Evolutionary conservation across 495 filamentous ascomycete species (phyloP), one percentile per base, ranked within the genome.

Genomic region (Jackrogersella minutella): DNA sequence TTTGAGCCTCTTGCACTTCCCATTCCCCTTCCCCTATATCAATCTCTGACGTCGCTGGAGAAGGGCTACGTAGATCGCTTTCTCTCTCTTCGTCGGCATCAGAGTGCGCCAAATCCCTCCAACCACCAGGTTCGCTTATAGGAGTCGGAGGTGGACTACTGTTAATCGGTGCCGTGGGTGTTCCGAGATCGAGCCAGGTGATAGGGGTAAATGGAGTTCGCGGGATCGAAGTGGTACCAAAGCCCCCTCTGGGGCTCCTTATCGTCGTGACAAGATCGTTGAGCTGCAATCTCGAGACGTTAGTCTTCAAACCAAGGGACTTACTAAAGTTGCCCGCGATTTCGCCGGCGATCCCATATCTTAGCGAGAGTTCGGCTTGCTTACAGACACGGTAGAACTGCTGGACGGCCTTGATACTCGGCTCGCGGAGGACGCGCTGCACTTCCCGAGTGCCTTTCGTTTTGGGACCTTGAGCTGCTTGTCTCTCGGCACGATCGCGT

Each of bases 401-500:
- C 34, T 62, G 55, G 14, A 73, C 54, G 0, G 64, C 44, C 16
- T 50, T 43, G 3, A 50, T 37, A 34, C 59, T 66, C 39, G 72
- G 72, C 13, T 69, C 43, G 1, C 44, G 51, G 5, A 70, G 61
- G 9, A 71, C 51, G 6, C 4, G 26, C 24, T 69, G 62, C 0
- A 69, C 67, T 39, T 70, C 70, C n/a, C 28, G 14, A 4, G 44
- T 71, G 11, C 57, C 66, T 33, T 59, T 62, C 13, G 67, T 66
- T 34, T 34, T 56, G 0, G 66, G 70, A 10, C 63, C 50, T 6
- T 16, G 21, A 9, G 11, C 36, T 16, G 52, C 36, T 40, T 56
- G 53, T 9, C 13, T 61, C 1, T 49, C 64, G 9, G 61, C 70
- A 8, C 28, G 49, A 26, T 73, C 61, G 5, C 34, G 61, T 3